A percentile compares a stretch with the other conserved stretches of the same genome.
Conservation (phyloP, 306 rosid species). For the Quercus alba region DNA sequence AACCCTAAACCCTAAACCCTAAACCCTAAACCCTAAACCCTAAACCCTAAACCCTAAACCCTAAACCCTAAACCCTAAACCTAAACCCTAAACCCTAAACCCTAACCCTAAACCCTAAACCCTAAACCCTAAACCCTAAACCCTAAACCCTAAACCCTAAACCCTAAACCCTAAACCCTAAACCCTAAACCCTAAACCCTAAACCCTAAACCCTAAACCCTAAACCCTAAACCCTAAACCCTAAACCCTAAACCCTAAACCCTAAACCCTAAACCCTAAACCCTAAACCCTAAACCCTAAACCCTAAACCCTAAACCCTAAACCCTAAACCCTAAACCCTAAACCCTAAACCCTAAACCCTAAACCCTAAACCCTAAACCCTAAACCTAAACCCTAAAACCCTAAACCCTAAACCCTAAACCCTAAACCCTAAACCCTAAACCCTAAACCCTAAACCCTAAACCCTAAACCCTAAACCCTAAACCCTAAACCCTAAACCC, state of each 20-base stretch:
- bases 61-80: neutral
- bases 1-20: neutral
- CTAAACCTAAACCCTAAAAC: conserved; percentile 27
- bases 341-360: conserved; percentile 14
- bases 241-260: conserved; percentile 20
- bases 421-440: conserved; percentile 22
- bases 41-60: neutral
- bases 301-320: conserved; percentile 8
- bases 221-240: conserved; percentile 25
- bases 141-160: neutral
- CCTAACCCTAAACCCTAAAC: neutral
- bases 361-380: conserved; percentile 3
- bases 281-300: too few relatives aligned
- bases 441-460: conserved; percentile 32
- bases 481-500: conserved; percentile 16
- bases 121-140: neutral
- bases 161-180: neutral
- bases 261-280: conserved; percentile 8
- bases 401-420: conserved; percentile 20
- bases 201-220: conserved; percentile 15
- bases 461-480: conserved; percentile 3
- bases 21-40: too few relatives aligned
- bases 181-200: conserved; percentile 21
- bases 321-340: neutral
- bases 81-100: too few relatives aligned